Percentiles rank a stretch among this genome's conserved stretches.
These are phyloP conservation scores for Pinus tabuliformis DNA, from an alignment of 75 land plant species.

Conservation along the genomic window DNA sequence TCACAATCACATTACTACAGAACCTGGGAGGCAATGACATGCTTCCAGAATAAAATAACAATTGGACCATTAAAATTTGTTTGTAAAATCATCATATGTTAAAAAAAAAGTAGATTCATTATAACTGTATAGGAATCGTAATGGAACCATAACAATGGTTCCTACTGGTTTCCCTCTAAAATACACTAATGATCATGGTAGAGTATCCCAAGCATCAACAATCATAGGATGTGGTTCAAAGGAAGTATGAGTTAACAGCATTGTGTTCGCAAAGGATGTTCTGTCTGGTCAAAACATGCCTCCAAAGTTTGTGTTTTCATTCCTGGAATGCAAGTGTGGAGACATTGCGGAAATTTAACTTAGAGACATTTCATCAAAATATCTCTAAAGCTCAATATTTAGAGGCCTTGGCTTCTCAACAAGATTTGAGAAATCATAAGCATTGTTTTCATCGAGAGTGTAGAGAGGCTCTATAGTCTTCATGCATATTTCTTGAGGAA, in stretches of 20 bases:
- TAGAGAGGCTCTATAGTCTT: background rate
- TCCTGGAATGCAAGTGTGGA: conserved; percentile 21
- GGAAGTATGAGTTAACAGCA: conserved; percentile 11
- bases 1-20: too few relatives aligned
- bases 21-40: too few relatives aligned
- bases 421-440: conserved; percentile 41
- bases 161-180: conserved; percentile 76
- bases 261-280: conserved; percentile 12
- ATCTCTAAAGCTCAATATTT: conserved; percentile 50
- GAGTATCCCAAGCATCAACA: conserved; percentile 69
- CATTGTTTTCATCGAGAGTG: conserved; percentile 1
- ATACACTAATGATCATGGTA: conserved; percentile 53
- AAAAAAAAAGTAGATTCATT: too few relatives aligned
- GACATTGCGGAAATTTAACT: conserved; percentile 33
- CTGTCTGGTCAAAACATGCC: conserved; percentile 13
- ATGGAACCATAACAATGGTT: too few relatives aligned
- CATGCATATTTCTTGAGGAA: background rate
- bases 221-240: conserved; percentile 54
- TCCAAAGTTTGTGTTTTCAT: conserved; percentile 12
- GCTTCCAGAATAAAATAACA: too few relatives aligned
- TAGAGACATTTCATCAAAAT: conserved; percentile 51
- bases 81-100: too few relatives aligned
- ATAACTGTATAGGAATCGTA: too few relatives aligned
- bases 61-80: too few relatives aligned
- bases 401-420: conserved; percentile 40